These are phyloP conservation scores for Auriscalpium vulgare DNA, from an alignment of 768 basidiomycete species.

Conservation along the genomic window DNA sequence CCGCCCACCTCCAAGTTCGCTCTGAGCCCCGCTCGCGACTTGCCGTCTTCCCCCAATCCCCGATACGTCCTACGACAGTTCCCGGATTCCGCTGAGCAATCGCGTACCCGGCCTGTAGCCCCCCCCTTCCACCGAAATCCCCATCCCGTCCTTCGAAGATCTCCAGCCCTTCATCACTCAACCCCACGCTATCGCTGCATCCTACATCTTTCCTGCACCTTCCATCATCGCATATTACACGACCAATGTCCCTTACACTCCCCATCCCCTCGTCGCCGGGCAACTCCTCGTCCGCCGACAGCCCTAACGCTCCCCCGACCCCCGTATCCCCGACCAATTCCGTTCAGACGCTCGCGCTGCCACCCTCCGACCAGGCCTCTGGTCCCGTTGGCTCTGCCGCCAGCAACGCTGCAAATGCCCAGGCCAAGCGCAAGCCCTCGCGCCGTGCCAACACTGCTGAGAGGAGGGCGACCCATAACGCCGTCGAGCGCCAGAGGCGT, in stretches of 20 bases:
- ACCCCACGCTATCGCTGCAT: not conserved
- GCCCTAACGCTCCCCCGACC: slow-evolving; percentile 39
- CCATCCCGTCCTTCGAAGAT: not conserved
- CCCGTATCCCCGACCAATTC: slow-evolving; percentile 35
- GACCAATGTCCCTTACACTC: slow-evolving; percentile 31
- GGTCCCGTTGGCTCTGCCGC: slow-evolving; percentile 13
- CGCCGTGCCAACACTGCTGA: slow-evolving; percentile 94
- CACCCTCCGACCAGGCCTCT: slow-evolving; percentile 19
- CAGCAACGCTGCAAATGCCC: slow-evolving; percentile 22
- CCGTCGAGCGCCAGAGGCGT: slow-evolving; percentile 87
- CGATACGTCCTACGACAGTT: slow-evolving; percentile 28
- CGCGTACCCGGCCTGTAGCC: slow-evolving; percentile 33
- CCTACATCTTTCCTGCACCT: not conserved
- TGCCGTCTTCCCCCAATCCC: not conserved
- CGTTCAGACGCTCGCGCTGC: slow-evolving; percentile 30
- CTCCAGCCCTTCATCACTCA: slow-evolving; percentile 18
- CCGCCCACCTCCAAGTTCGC: not conserved
- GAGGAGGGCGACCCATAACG: slow-evolving; percentile 93
- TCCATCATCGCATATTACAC: slow-evolving; percentile 17
- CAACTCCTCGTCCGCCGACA: slow-evolving; percentile 34
- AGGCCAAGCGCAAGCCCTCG: slow-evolving; percentile 71
- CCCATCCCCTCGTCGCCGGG: slow-evolving; percentile 31
- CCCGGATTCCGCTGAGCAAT: slow-evolving; percentile 41
- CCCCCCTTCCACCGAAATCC: not conserved
- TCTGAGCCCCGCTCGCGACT: slow-evolving; percentile 21